Evolutionary conservation across 768 basidiomycete genomes (phyloP), one percentile per base, ranked within the genome.

Genomic region (Hericium rajendrae): DNA sequence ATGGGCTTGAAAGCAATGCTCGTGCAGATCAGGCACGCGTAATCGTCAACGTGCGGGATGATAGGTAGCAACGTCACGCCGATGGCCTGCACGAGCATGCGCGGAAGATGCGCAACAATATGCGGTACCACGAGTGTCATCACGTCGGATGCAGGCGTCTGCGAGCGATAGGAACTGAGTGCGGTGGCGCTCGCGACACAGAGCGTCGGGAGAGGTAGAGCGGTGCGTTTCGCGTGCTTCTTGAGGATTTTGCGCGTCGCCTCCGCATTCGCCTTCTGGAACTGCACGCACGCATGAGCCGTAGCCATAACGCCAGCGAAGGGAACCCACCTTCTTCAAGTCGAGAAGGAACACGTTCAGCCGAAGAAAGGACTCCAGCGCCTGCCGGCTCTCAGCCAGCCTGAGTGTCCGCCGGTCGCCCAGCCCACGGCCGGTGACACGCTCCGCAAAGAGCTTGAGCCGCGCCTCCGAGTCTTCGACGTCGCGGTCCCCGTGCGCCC

Each of bases 1-100:
- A 95, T 87, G 0, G 94, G 94, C 69, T 92, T 93, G 77, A 94
- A 97, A 5, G 93, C 94, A 61, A 97, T 84, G 59, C 80, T 81
- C 2, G 85, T 89, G 71, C 94, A 97, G 57, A 97, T 94, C 40
- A 86, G 73, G 64, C 94, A 97, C 1, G 82, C 72, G 67, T 94
- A 97, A 70, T 95, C 89, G 57, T 91, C 88, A 12, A 91, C 71
- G 56, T 82, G 80, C 2, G 90, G 90, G 18, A 92, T 79, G 54
- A 93, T 72, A 0, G 93, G 91, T 2, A 97, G 75, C 2, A 97
- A 76, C 0, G 79, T 90, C 67, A 88, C 84, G 20, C 88, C 88
- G 41, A 97, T 76, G 4, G 88, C 88, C 65, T 93, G 85, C 2
- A 94, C 82, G 32, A 97, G 78, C 43, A 84, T 73, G 53, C 81